These are phyloP conservation scores for Ustilago vetiveriae DNA, from an alignment of 1,284 basidiomycete species.

Conservation along the genomic window DNA sequence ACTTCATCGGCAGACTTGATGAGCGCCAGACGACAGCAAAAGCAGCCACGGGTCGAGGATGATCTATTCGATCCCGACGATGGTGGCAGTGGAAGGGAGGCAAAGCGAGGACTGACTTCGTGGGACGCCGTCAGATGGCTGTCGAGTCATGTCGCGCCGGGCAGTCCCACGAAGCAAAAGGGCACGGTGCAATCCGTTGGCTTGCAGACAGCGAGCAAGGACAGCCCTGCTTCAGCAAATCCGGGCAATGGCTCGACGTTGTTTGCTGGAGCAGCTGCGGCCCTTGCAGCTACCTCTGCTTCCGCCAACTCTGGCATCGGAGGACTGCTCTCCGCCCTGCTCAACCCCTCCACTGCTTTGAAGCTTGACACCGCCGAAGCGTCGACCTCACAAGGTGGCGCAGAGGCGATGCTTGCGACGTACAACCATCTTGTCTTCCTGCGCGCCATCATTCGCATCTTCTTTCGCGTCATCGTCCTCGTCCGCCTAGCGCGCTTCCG, in stretches of 20 bases:
- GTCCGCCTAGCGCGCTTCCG: conserved; percentile 19
- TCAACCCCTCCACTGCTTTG: conserved; percentile 7
- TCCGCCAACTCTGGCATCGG: conserved; percentile 3
- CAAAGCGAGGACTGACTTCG: conserved; percentile 12
- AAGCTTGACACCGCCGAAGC: background rate
- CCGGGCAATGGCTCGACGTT: conserved; percentile 4
- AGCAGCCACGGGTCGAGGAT: background rate
- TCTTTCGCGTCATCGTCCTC: conserved; percentile 35
- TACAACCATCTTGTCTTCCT: conserved; percentile 23
- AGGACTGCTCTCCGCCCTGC: conserved; percentile 9
- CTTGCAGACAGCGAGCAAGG: background rate
- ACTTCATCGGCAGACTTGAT: conserved; percentile 4
- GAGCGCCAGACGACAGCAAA: background rate
- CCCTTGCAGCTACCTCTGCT: conserved; percentile 8
- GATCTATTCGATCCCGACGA: background rate
- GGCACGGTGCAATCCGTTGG: background rate
- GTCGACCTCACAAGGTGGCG: background rate
- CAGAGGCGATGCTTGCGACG: conserved; percentile 4
- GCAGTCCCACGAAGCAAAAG: background rate
- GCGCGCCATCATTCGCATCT: conserved; percentile 28
- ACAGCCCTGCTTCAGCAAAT: background rate
- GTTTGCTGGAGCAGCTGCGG: conserved; percentile 17
- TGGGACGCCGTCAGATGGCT: conserved; percentile 27
- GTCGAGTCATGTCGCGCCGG: conserved; percentile 3
- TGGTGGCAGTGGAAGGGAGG: background rate